phyloP scores from a whole-genome alignment of 441 rosid species.

The Arabidopsis lyrata region DNA sequence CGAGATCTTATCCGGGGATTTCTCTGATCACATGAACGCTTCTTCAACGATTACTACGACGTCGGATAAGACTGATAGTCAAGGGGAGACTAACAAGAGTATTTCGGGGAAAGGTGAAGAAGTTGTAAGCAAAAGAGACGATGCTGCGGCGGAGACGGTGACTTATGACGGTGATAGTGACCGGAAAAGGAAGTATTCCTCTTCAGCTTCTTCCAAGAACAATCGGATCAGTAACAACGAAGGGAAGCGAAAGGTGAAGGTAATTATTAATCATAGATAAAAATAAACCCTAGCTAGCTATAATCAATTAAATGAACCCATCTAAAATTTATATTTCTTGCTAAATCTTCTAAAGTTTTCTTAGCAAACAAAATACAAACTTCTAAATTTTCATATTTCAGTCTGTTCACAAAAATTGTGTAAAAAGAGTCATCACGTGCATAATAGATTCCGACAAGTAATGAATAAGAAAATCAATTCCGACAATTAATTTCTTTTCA shows the following conservation, averaged over 20 bases:
- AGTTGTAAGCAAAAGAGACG: conserved; percentile 58
- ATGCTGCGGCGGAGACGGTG: conserved; percentile 42
- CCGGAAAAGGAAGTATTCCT: conserved; percentile 58
- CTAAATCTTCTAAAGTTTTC: too few relatives aligned
- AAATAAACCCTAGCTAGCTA: not conserved
- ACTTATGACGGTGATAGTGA: conserved; percentile 48
- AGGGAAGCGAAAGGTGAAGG: conserved; percentile 85
- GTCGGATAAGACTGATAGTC: conserved; percentile 33
- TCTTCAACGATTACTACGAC: conserved; percentile 39
- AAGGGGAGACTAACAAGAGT: conserved; percentile 53
- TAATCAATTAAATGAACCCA: not conserved
- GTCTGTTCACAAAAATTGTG: not conserved
- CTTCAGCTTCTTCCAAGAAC: conserved; percentile 53
- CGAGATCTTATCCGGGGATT: conserved; percentile 64
- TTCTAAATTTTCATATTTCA: not conserved
- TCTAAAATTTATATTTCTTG: not conserved
- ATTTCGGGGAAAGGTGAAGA: conserved; percentile 45
- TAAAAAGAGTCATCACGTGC: conserved; percentile 8
- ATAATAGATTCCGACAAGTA: not conserved
- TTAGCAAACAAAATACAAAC: not conserved
- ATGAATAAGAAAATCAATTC: not conserved
- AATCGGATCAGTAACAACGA: conserved; percentile 56
- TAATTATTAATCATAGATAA: conserved; percentile 31
- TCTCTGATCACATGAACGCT: conserved; percentile 50
- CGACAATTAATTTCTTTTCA: too few relatives aligned